These are phyloP conservation scores for Candida quercuum DNA, from an alignment of 805 yeast species.

Conservation along the genomic window DNA sequence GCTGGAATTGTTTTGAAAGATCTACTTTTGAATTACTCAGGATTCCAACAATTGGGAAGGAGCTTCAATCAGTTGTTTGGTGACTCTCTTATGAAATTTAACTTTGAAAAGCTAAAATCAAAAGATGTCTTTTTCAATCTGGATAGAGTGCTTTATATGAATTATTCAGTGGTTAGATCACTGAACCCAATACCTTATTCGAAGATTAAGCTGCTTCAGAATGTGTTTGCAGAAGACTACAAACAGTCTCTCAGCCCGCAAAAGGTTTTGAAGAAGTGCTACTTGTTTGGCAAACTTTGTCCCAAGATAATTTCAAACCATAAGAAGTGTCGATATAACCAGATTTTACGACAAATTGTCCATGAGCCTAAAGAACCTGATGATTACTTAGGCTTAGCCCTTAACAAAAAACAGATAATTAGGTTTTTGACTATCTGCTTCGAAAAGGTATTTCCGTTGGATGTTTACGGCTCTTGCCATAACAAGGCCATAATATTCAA, in stretches of 20 bases:
- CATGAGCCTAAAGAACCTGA: conserved; percentile 8
- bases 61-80: conserved; percentile 16
- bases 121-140: conserved; percentile 2
- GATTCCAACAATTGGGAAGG: conserved; percentile 1
- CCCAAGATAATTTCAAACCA: conserved; percentile 29
- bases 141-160: conserved; percentile 12
- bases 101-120: neutral
- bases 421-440: conserved; percentile 37
- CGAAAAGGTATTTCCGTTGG: conserved; percentile 44
- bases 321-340: conserved; percentile 27
- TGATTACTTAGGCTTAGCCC: conserved; percentile 28
- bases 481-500: conserved; percentile 40
- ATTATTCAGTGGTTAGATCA: neutral
- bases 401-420: conserved; percentile 31
- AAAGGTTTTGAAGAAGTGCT: conserved; percentile 19
- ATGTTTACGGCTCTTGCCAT: conserved; percentile 43
- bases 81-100: conserved; percentile 1
- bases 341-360: conserved; percentile 32
- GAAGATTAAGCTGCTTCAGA: conserved; percentile 1
- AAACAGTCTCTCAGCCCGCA: conserved; percentile 12
- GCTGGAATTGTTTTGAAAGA: conserved; percentile 10
- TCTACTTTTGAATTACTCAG: conserved; percentile 11
- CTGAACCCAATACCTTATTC: conserved; percentile 11
- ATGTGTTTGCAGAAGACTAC: conserved; percentile 11
- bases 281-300: conserved; percentile 13